These are phyloP conservation scores for Lepiota subincarnata DNA, from an alignment of 768 basidiomycete genomes.

Conservation along the genomic window DNA sequence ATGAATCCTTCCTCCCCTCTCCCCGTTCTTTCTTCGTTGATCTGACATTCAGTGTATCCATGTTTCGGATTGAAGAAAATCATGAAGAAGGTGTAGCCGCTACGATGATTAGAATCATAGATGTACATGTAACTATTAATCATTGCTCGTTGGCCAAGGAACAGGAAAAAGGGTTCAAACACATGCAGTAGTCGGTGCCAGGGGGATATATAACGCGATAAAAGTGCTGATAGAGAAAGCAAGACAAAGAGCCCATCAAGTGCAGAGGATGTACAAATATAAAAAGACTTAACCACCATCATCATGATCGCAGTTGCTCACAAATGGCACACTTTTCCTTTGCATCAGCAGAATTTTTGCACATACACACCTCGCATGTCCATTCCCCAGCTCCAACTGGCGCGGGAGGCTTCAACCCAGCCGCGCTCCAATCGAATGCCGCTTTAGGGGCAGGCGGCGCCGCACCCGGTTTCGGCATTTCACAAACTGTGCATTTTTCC, in stretches of 20 bases:
- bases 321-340: conserved; percentile 44
- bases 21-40: not conserved
- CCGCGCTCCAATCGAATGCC: conserved; percentile 45
- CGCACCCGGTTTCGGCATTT: conserved; percentile 27
- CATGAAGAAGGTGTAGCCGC: conserved; percentile 1
- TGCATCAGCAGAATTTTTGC: conserved; percentile 34
- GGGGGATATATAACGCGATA: not conserved
- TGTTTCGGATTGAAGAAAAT: not conserved
- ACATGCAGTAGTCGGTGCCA: not conserved
- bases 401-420: conserved; percentile 36
- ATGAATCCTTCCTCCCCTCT: not conserved
- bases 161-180: not conserved
- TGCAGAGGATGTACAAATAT: not conserved
- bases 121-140: conserved; percentile 11
- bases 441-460: conserved; percentile 8
- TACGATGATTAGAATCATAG: conserved; percentile 9
- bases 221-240: not conserved
- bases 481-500: conserved; percentile 51
- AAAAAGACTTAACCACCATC: not conserved
- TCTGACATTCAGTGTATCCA: not conserved
- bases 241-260: not conserved
- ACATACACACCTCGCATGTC: conserved; percentile 41
- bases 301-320: conserved; percentile 20
- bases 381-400: conserved; percentile 26
- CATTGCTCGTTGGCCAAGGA: not conserved